Base-by-base conservation (phyloP, 257 asterid species). In the Nicotiana tabacum region DNA sequence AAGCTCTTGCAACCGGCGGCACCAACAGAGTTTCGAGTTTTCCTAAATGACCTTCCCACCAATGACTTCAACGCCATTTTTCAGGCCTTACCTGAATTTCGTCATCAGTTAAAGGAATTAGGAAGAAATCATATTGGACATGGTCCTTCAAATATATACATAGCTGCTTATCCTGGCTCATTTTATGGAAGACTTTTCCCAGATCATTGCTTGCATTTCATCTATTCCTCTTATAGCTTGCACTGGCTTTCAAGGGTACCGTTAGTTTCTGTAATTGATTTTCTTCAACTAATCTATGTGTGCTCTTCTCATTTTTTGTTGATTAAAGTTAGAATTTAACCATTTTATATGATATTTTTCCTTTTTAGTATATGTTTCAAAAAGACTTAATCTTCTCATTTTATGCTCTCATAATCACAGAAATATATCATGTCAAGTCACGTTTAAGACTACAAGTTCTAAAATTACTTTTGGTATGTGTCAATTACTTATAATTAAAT, bases 111-210 rank as follows among this genome's bases (percentile, higher is more conserved):
- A 66, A 89, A 69, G 58, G 88, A 86, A 7, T 21, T 21, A 21
- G 8, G 3, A 43, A 43, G 48, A 43, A 9, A 8, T 9, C 68
- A 80, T 15, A 21, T 21, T 21, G 65, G 48, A 4, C 37, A 72
- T 32, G 80, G 77, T 2, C 88, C 89, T 16, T 66, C 87, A 4
- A 62, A 62, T 62, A 77, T 93, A 4, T 93, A 89, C 82, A 39
- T 95, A 3, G 98, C 94, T 33, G 99, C 85, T 62, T 95, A 74
- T 46, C 99, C 99, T 0, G 99, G 98, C 80, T 85, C 97, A 0
- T 95, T 95, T 84, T 95, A 95, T 81, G 98, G 97, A 5, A 87
- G 97, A 35, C 78, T 95, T 21, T 93, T 95, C 51, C 99, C 99
- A 0, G 87, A 91, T 56, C 61, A 86, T 4, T 85, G 85, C 84